Evolutionary conservation across 2,329 filamentous ascomycete species (phyloP), one percentile per base, ranked within the genome.

Genomic region (Immersiporthe knoxdaviesiana): DNA sequence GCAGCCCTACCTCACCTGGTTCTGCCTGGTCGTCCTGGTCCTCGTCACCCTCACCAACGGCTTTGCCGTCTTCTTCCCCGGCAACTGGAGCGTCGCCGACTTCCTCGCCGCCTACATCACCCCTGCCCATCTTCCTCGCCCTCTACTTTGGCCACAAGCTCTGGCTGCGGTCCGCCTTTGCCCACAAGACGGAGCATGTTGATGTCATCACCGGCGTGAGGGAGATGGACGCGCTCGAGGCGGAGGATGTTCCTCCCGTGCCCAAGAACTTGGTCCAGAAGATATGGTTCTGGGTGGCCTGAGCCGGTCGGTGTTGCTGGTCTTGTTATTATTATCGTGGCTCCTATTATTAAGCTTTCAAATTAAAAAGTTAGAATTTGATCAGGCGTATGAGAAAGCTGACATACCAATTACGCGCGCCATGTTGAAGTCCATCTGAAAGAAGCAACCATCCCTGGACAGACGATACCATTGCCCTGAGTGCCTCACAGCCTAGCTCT

Each of bases 21-120:
- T 86, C 66, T 84, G 85, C 12, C 84, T 93, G 1, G 76, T 85
- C 21, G 76, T 88, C 32, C 85, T 93, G 66, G 76, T 78, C 3
- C 79, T 92, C 35, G 82, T 94, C n/a, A 87, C 85, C 1, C 79
- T 94, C 3, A 90, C 92, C 73, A 93, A 93, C 74, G 92, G 91
- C 1, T 95, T 94, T 79, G 86, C 89, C 47, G 86, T 91, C 18
- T 94, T 95, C 77, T 91, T 90, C 77, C 87, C 88, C 0, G 80
- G 83, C 10, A 82, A 89, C 37, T 95, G 89, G 86, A 85, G 83
- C 21, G 85, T 84, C 0, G 82, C 84, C 6, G 83, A 83, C 74
- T 96, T 96, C 74, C 70, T 90, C n/a, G 86, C 87, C 0, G 84
- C 80, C 74, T 93, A 90, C 74, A 83, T 92, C 74, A 90, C 84